These are phyloP conservation scores for Setaria italica DNA, from an alignment of 202 grass and related monocot genomes.

Conservation along the genomic window DNA sequence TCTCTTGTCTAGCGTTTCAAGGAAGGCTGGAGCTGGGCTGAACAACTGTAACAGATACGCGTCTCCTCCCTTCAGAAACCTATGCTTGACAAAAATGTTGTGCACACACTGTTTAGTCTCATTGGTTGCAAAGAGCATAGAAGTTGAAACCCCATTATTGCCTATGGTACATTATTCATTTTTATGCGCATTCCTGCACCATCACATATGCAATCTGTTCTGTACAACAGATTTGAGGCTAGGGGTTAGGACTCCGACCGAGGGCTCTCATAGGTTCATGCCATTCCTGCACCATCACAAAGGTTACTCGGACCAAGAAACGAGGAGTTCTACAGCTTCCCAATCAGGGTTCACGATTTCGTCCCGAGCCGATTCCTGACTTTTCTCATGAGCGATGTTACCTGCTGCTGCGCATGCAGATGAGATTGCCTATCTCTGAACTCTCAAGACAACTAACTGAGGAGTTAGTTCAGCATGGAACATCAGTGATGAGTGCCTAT, in stretches of 20 bases:
- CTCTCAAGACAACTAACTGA: not conserved
- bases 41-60: no score
- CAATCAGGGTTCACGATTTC: conserved; percentile 64
- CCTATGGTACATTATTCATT: no score
- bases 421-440: not conserved
- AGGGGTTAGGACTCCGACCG: conserved; percentile 51
- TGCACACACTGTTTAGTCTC: no score
- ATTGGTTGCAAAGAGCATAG: no score
- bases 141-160: no score
- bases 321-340: conserved; percentile 86
- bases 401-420: conserved; percentile 37
- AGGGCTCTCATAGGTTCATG: conserved; percentile 75
- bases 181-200: no score
- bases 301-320: conserved; percentile 66
- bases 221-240: conserved; percentile 82
- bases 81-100: no score
- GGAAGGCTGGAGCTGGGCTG: no score
- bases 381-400: conserved; percentile 11
- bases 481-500: not conserved
- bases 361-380: conserved; percentile 62
- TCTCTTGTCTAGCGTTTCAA: no score
- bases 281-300: conserved; percentile 58
- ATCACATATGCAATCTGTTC: conserved; percentile 12
- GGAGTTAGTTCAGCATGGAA: not conserved
- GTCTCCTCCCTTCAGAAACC: no score